Evolutionary conservation across 1,284 basidiomycete species (phyloP).

Genomic region (Ustilago trichophora): DNA sequence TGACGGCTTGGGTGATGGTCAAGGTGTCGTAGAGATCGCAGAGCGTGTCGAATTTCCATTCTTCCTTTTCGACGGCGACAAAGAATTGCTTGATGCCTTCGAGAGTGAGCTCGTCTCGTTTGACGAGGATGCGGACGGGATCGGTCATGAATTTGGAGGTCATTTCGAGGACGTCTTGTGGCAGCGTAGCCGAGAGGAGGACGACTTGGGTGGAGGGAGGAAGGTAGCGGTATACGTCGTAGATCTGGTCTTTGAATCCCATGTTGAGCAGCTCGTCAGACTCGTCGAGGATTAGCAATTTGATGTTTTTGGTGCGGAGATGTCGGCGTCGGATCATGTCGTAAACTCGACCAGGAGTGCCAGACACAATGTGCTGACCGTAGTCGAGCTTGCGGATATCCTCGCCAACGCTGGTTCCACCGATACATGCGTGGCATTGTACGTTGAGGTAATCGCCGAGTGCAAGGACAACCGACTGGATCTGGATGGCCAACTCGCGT

Average conservation of each 20-base stretch:
- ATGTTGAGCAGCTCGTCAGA: constrained; percentile 97
- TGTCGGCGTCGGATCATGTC: constrained; percentile 98
- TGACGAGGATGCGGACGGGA: constrained; percentile 96
- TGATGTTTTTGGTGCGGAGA: constrained; percentile 95
- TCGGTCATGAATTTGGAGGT: constrained; percentile 99
- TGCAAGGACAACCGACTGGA: constrained; percentile 96
- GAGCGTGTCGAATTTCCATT: constrained; percentile 99
- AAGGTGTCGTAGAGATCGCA: constrained; percentile 96
- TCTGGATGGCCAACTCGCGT: constrained; percentile 76
- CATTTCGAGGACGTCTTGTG: constrained; percentile 98
- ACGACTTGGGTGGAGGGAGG: constrained; percentile 98
- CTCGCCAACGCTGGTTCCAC: constrained; percentile 95
- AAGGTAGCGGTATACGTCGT: constrained; percentile 98
- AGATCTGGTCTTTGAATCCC: constrained; percentile 99
- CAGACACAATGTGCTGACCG: constrained; percentile 96
- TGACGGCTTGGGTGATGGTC: constrained; percentile 99
- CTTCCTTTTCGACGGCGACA: constrained; percentile 99
- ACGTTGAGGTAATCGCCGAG: constrained; percentile 99
- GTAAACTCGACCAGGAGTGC: constrained; percentile 97
- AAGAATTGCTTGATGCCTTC: constrained; percentile 99
- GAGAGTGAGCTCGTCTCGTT: constrained; percentile 98
- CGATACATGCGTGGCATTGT: constrained; percentile 98
- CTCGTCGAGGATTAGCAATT: constrained; percentile 98
- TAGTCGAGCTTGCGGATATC: constrained; percentile 98
- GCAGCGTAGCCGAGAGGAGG: constrained; percentile 91